Evolutionary conservation across 2,329 filamentous ascomycete species (phyloP), one percentile per base, ranked within the genome.

Genomic region (Albifimbria verrucaria): DNA sequence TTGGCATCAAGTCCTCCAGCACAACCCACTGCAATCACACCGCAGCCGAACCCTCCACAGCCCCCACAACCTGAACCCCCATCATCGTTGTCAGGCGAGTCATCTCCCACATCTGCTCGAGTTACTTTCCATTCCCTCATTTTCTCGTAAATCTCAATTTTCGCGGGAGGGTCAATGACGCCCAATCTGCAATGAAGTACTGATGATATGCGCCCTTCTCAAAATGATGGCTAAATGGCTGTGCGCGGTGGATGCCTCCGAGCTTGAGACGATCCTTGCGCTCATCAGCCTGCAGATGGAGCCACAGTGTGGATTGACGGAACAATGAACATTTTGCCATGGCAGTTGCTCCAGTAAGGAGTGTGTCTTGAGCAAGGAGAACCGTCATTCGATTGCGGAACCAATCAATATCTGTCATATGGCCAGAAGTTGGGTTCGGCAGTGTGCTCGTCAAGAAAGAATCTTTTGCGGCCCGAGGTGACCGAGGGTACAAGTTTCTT

Each of bases 191-290:
- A 11, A 65, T 52, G 15, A 67, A 67, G 53, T 65, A 67, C 23
- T 66, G 59, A 26, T 55, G 56, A 54, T 65, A 64, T 3, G 60
- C 59, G 9, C 62, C 65, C 28, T 62, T 59, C 26, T 73, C 71
- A 51, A 67, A 75, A 52, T 65, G 61, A 54, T 75, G 72, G 48
- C 70, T 72, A 53, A 66, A 72, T 1, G 69, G 70, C 49, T 76
- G 73, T 1, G 73, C 73, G 23, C 73, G 68, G 52, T 76, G 70
- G 53, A 76, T 72, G 10, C 74, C 71, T 20, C 72, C 73, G 1
- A 74, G 63, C 49, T 69, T 72, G 43, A 72, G 57, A n/a, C 71
- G 62, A 43, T 65, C 63, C 6, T 57, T 58, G 22, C 57, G 55
- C 3, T 57, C 57, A 49, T 63, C 58, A 24, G 45, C 36, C 26